Conservation (phyloP, 2,329 filamentous ascomycete genomes). For the Anisogramma anomala region DNA sequence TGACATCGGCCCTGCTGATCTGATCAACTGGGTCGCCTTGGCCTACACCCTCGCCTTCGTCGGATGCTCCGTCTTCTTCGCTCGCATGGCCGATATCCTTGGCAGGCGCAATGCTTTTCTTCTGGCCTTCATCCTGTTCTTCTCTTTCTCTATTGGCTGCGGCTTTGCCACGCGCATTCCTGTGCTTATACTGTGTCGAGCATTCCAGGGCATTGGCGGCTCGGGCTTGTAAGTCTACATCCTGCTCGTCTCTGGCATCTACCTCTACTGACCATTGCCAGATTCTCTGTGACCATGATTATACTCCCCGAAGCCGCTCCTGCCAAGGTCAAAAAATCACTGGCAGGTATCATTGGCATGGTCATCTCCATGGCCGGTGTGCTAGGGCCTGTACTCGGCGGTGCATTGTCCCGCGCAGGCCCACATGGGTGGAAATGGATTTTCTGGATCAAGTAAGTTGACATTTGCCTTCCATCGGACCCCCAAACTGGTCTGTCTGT, state of each 20-base stretch:
- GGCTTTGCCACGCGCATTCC: slow-evolving; percentile 32
- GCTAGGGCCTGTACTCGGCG: slow-evolving; percentile 40
- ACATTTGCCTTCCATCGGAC: background rate
- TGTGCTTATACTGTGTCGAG: slow-evolving; percentile 38
- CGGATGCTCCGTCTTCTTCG: slow-evolving; percentile 43
- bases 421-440: slow-evolving; percentile 42
- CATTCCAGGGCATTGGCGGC: slow-evolving; percentile 40
- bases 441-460: slow-evolving; percentile 47
- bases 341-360: slow-evolving; percentile 37
- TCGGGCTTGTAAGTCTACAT: slow-evolving; percentile 27
- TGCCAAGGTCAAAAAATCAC: slow-evolving; percentile 26
- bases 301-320: slow-evolving; percentile 41
- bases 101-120: slow-evolving; percentile 42
- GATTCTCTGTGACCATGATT: slow-evolving; percentile 41
- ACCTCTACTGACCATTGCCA: background rate
- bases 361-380: slow-evolving; percentile 38
- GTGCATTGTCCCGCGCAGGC: slow-evolving; percentile 34
- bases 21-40: slow-evolving; percentile 43
- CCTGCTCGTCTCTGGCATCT: slow-evolving; percentile 25
- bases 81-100: slow-evolving; percentile 42
- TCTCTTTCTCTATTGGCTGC: slow-evolving; percentile 45
- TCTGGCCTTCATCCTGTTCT: slow-evolving; percentile 40
- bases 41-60: slow-evolving; percentile 46
- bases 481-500: background rate
- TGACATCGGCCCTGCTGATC: slow-evolving; percentile 35